Evolutionary conservation across 2,329 filamentous ascomycete species (phyloP).

Genomic region (Arthrobotrys conoides): DNA sequence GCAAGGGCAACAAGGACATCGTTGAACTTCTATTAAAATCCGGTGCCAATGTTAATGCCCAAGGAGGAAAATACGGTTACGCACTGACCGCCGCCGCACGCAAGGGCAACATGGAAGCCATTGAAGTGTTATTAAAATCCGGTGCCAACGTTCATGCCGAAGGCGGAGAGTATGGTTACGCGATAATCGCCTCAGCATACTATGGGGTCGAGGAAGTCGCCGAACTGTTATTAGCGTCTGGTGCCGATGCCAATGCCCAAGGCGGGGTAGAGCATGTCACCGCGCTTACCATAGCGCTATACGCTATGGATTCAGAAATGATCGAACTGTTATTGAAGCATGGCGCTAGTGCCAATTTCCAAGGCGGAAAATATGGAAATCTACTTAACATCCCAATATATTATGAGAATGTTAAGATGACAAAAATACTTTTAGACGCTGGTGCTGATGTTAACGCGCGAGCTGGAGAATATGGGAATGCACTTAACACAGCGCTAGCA

Average conservation of each 20-base stretch:
- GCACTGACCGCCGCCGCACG: not conserved
- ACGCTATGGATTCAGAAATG: no score
- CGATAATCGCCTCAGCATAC: conserved; percentile 5
- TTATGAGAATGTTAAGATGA: no score
- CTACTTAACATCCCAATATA: no score
- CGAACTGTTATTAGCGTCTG: not conserved
- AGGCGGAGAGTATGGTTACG: not conserved
- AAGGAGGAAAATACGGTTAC: not conserved
- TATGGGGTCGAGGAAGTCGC: no score
- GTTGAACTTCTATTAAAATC: conserved; percentile 10
- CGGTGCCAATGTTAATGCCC: conserved; percentile 12
- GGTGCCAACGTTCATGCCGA: conserved; percentile 7
- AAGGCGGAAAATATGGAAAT: no score
- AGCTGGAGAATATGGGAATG: not conserved
- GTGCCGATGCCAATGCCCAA: not conserved
- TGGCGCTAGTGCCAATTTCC: no score
- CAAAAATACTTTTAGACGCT: no score
- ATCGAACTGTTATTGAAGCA: no score
- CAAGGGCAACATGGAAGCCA: not conserved
- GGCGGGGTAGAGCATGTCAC: no score
- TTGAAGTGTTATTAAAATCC: not conserved
- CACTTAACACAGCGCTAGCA: not conserved
- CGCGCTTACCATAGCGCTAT: no score
- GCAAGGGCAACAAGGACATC: no score
- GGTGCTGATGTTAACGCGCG: no score